phyloP scores from a whole-genome alignment of 2,329 filamentous ascomycete species.

The Colletotrichum falcatum region DNA sequence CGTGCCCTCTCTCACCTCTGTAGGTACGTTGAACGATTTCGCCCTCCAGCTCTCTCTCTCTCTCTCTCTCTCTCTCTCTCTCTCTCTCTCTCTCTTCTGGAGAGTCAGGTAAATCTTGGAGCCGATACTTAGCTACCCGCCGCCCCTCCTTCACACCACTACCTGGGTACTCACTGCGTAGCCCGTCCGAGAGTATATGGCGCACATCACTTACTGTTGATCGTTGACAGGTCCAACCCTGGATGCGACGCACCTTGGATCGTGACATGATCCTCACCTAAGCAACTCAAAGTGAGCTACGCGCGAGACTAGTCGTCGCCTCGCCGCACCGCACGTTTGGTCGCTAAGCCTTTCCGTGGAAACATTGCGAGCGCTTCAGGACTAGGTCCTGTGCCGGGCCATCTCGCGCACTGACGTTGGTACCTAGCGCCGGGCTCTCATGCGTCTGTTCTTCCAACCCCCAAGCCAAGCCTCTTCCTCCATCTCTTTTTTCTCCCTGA shows the following conservation, averaged over 20 bases:
- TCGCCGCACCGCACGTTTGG: constrained; percentile 33
- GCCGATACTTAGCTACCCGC: no score
- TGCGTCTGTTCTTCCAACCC: constrained; percentile 19
- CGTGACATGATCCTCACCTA: constrained; percentile 39
- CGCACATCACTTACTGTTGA: not conserved
- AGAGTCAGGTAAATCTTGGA: not conserved
- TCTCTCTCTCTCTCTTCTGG: not conserved
- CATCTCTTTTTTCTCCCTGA: constrained; percentile 21
- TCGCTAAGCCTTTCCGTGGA: constrained; percentile 37
- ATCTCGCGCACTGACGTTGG: constrained; percentile 18
- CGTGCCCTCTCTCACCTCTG: not conserved
- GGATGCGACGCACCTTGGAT: constrained; percentile 24
- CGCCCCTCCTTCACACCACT: constrained; percentile 42
- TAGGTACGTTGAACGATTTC: not conserved
- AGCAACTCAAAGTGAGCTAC: constrained; percentile 34
- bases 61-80: no score
- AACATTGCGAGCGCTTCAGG: constrained; percentile 37
- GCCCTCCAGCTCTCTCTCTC: no score
- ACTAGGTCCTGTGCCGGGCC: constrained; percentile 26
- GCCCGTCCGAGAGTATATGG: constrained; percentile 28
- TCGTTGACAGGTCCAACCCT: constrained; percentile 38
- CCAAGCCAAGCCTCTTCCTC: constrained; percentile 26
- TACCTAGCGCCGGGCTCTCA: constrained; percentile 4
- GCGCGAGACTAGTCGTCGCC: constrained; percentile 24
- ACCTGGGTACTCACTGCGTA: no score